Evolutionary conservation across 768 basidiomycete species (phyloP).

Genomic region (Xerocomellus amylosporus): DNA sequence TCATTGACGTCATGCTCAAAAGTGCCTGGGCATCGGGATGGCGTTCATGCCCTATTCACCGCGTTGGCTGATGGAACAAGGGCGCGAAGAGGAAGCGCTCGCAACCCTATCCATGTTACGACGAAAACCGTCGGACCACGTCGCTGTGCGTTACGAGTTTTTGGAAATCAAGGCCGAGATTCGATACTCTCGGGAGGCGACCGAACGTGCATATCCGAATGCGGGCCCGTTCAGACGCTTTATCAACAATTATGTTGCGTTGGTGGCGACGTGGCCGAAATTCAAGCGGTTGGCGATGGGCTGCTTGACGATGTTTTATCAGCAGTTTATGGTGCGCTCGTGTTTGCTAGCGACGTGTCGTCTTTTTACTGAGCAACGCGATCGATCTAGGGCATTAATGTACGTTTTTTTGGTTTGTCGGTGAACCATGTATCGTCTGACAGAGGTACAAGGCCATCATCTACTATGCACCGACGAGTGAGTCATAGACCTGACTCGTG

Average conservation of each 20-base stretch:
- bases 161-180: slow-evolving; percentile 40
- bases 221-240: slow-evolving; percentile 19
- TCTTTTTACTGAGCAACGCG: neutral
- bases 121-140: slow-evolving; percentile 30
- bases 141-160: slow-evolving; percentile 37
- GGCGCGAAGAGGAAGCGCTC: slow-evolving; percentile 36
- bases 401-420: slow-evolving; percentile 9
- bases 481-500: neutral
- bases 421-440: slow-evolving; percentile 2
- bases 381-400: slow-evolving; percentile 25
- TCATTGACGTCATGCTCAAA: neutral
- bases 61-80: slow-evolving; percentile 41
- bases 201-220: slow-evolving; percentile 17
- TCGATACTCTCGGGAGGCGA: slow-evolving; percentile 25
- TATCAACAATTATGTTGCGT: slow-evolving; percentile 23
- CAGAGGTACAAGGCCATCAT: slow-evolving; percentile 24
- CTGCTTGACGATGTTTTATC: slow-evolving; percentile 32
- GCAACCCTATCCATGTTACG: slow-evolving; percentile 35
- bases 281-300: slow-evolving; percentile 31
- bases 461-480: slow-evolving; percentile 27
- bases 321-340: slow-evolving; percentile 31
- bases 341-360: neutral
- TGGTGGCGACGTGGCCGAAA: slow-evolving; percentile 31
- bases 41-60: slow-evolving; percentile 41
- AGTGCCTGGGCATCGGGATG: slow-evolving; percentile 34